Evolutionary conservation across 257 asterid species (phyloP), one percentile per base, ranked within the genome.

Genomic region (Solanum appendiculatum): DNA sequence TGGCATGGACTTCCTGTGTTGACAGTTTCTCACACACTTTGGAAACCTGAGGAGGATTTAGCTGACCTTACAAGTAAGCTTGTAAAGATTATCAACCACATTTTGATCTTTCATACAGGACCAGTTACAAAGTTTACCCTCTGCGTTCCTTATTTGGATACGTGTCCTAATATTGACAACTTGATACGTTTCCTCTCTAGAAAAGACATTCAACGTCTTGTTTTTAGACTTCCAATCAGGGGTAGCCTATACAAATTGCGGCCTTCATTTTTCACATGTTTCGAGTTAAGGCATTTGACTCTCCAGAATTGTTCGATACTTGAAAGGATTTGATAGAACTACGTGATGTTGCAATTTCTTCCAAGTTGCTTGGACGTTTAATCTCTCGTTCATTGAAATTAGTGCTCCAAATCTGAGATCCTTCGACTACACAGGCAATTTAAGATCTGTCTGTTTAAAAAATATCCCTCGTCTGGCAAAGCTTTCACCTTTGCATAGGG

Each of bases 91-190:
- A 13, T 80, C 9, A 31, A 15, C 27, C 89, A 83, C 83, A 34
- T 89, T 39, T 56, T 87, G 23, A 7, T 27, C 54, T 86, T 40
- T 89, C 90, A 63, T 82, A 60, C 51, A n/a, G 88, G 90, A 46
- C 80, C 87, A 6, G 56, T 89, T 54, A 9, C 29, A 2, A 86
- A 87, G 54, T 89, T 89, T 85, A 70, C 37, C 80, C 88, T 89
- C 8, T 31, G 73, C 58, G 27, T 85, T 58, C 51, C 82, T 42
- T 73, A 54, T 51, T 83, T 89, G 33, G 73, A 81, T 68, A 42
- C 60, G 0, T 87, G 86, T 74, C 21, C 40, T 25, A 58, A 87
- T 39, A 87, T 89, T 18, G 88, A 89, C 80, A 34, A 74, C 44
- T 31, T 85, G 58, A 73, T 89, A n/a, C n/a, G 42, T 42, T 40